Evolutionary conservation across 208 protist genomes (phyloP), one percentile per base, ranked within the genome.

Genomic region (Crithidia sp.): DNA sequence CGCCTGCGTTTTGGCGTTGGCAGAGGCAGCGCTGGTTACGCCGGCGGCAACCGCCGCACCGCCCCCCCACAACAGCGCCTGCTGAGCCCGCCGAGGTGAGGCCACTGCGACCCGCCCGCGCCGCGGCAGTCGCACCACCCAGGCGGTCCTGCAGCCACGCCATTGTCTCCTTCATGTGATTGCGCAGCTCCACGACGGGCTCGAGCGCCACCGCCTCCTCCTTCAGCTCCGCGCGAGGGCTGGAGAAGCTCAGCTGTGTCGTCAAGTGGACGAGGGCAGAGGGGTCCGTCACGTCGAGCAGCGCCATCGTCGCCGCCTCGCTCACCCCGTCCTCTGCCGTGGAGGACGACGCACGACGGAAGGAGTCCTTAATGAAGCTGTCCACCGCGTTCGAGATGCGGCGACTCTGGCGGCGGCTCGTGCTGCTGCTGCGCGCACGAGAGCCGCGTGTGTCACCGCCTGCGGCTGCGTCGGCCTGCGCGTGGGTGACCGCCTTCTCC

Each of bases 181-280:
- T 53, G n/a, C 85, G 85, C 12, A 90, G 61, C 47, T 79, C 40
- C 14, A 53, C 60, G 10, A 84, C 43, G 10, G 73, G 58, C 49
- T 92, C 85, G 37, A 78, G 79, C 7, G 47, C 13, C 6, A 76
- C 71, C 14, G 81, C 28, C 7, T 81, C 71, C 12, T 64, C 71
- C 59, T 81, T 87, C 49, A 86, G 49, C 59, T 95, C 90, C 41
- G 77, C 60, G 7, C 71, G 81, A 2, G 90, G 81, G 68, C 85
- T 84, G 40, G 81, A 81, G 44, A 95, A 64, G 49, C 73, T 71
- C 4, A 92, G 14, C 45, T 81, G 76, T 53, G 84, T 82, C 40
- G 14, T 76, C 28, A 93, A 79, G 14, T 68, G 67, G 13, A 93
- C 67, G 13, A 28, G 6, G 12, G 13, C 40, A 28, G 59, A 39